Evolutionary conservation across 1,284 basidiomycete genomes (phyloP), one percentile per base, ranked within the genome.

Genomic region (Mycena citricolor): DNA sequence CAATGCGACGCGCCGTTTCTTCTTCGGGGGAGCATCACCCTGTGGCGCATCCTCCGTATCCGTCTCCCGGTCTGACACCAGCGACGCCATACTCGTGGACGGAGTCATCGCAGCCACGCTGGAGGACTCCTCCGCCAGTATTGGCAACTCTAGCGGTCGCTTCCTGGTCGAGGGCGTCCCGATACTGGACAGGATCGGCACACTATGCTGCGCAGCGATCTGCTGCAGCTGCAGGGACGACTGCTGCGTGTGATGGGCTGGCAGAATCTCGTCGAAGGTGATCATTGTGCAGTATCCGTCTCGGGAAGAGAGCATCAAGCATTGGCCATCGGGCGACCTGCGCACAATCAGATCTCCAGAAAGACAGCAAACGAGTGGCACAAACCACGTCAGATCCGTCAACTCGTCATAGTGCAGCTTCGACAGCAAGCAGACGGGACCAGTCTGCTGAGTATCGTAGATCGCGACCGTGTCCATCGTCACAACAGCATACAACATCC

Each of bases 331-430:
- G 0, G 93, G 85, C 1, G 94, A 94, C 94, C 94, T 95, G 60
- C 20, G 39, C 17, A 17, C 17, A 8, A 22, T 17, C 14, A 6
- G 8, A 21, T 10, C 30, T 30, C 37, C 21, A 31, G 46, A 31
- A 48, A 35, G 26, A 44, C 11, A 45, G 14, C 22, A 26, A 43
- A 42, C 35, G 31, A 30, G 31, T 8, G 26, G 31, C 19, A 77
- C 88, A 51, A 58, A 95, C 95, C 95, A 99, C 32, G 87, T 81
- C 68, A 97, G 76, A 69, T 99, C 95, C 1, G 97, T 99, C 61
- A 98, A 98, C 57, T 94, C 91, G 49, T 97, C 92, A 62, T 97
- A 99, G 68, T 99, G 95, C 55, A 99, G 69, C 61, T 97, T 97
- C 41, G 88, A 91, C 59, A 99, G 81, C 58, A 98, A 75, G 62